Percentiles rank a stretch among this genome's conserved stretches.
Conservation (phyloP, 139 green algal species). For the Zygnema cylindricum region DNA sequence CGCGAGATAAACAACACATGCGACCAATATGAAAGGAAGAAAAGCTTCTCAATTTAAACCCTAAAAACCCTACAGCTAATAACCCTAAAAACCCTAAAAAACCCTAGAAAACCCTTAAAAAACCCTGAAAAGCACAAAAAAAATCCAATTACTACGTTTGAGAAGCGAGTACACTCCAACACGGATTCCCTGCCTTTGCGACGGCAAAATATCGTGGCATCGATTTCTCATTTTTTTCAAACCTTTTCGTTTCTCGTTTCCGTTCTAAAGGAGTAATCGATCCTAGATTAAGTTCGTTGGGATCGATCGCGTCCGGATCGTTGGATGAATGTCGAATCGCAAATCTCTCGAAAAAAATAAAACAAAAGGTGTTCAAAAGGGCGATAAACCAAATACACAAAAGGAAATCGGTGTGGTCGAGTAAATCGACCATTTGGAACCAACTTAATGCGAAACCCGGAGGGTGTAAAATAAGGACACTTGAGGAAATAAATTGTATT, state of each 20-base stretch:
- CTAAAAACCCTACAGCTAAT: slow-evolving; percentile 3
- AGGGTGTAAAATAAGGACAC: neutral
- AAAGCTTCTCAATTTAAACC: neutral
- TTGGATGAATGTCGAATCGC: slow-evolving; percentile 13
- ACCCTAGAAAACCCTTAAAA: neutral
- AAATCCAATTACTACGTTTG: neutral
- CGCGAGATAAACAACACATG: no score
- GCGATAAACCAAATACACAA: slow-evolving; percentile 14
- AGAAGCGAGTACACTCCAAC: neutral
- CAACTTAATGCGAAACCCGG: neutral
- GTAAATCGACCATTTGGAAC: neutral
- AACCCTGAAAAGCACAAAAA: neutral
- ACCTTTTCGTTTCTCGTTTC: no score
- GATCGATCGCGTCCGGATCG: slow-evolving; percentile 21
- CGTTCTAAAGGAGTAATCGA: neutral
- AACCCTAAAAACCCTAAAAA: slow-evolving; percentile 15
- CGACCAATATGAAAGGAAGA: neutral
- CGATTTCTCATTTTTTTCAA: neutral
- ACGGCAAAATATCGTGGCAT: neutral
- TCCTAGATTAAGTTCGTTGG: neutral
- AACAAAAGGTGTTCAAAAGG: neutral
- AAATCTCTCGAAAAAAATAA: slow-evolving; percentile 43
- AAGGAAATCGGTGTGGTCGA: neutral
- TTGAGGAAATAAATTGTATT: neutral
- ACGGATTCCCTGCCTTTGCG: neutral